Evolutionary conservation across 495 filamentous ascomycete genomes (phyloP), one percentile per base, ranked within the genome.

Genomic region (Hypoxylon subgilvum): DNA sequence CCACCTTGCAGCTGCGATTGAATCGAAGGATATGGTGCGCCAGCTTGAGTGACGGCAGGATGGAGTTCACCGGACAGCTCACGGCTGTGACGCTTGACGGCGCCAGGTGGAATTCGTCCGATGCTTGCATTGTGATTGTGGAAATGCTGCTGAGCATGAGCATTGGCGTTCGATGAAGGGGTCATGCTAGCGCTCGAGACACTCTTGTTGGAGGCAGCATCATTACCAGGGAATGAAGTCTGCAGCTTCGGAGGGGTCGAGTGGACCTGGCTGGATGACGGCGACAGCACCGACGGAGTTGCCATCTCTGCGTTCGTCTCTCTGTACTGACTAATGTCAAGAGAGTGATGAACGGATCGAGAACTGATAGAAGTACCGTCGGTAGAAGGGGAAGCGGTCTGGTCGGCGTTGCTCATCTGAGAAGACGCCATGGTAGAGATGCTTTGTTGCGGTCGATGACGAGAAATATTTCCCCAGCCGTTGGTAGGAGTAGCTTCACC

Each of bases 181-280:
- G 52, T 40, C 42, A 72, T 51, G 18, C 46, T 56, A 16, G 69
- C 53, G 42, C 71, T 70, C 14, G 74, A 69, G 10, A 72, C 45
- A 52, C 51, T 66, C 78, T 92, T 94, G 60, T 91, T 76, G 1
- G 92, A 96, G n/a, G 93, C 89, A 3, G 97, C 76, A 64, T 97
- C 94, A 69, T 86, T 89, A 16, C 91, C 86, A 1, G 94, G 97
- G 73, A 90, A 97, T 1, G 93, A 96, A 2, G 88, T 85, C 72
- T 92, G 88, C 28, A 95, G 72, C 76, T 84, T 92, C 56, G 79
- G 87, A 54, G 74, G 85, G 68, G 77, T 82, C 52, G 74, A 78
- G 69, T 79, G 71, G 30, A 66, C 65, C 36, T 80, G 74, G 49
- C 38, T 72, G 1, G 71, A 57, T 3, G 74, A 57, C 3, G 79